Evolutionary conservation across 805 yeast genomes (phyloP).

Genomic region (Dipodascopsis uninucleata): DNA sequence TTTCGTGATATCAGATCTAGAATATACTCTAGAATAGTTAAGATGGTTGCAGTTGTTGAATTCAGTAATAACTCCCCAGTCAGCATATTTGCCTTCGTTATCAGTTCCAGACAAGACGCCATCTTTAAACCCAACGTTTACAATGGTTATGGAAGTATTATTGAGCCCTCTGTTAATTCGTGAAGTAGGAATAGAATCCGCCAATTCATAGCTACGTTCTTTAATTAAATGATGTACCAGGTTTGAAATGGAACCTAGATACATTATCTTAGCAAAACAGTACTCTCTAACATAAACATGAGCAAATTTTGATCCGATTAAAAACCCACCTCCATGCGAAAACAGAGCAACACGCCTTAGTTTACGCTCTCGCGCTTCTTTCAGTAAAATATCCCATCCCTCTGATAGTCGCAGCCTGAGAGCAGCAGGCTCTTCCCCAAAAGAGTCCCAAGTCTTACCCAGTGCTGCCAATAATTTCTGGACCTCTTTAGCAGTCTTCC

Average conservation of each 20-base stretch:
- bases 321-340: slow-evolving; percentile 24
- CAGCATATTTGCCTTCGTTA: neutral
- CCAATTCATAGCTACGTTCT: slow-evolving; percentile 10
- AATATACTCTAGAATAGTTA: neutral
- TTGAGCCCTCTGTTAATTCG: slow-evolving; percentile 9
- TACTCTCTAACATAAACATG: neutral
- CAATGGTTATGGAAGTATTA: slow-evolving; percentile 23
- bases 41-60: slow-evolving; percentile 21
- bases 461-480: slow-evolving; percentile 6
- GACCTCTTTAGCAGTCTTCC: slow-evolving; percentile 5
- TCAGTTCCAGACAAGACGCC: too few species aligned
- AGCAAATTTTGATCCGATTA: too few species aligned
- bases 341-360: slow-evolving; percentile 14
- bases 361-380: slow-evolving; percentile 8
- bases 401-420: slow-evolving; percentile 7
- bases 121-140: slow-evolving; percentile 17
- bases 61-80: slow-evolving; percentile 17
- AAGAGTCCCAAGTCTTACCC: slow-evolving; percentile 10
- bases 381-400: slow-evolving; percentile 18
- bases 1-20: neutral
- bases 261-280: neutral
- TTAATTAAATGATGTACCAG: slow-evolving; percentile 13
- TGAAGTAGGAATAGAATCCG: slow-evolving; percentile 9
- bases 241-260: slow-evolving; percentile 15
- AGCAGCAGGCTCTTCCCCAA: slow-evolving; percentile 11